Base-by-base conservation (phyloP, 352 stramenopile genomes). In the Phytopythium litorale region DNA sequence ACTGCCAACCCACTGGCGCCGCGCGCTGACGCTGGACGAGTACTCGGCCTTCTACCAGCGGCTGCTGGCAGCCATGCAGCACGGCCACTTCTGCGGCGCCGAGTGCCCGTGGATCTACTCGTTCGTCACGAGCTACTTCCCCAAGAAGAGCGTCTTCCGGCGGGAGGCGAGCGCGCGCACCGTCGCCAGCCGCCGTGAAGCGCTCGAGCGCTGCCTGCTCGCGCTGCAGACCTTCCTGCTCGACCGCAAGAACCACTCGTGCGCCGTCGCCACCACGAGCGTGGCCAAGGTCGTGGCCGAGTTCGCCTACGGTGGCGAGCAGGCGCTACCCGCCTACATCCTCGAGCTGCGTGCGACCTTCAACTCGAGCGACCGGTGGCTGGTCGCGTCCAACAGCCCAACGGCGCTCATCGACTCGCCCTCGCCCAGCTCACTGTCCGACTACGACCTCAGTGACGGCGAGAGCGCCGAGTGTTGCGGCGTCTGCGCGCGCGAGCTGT, bases 61-160 rank as follows among this genome's bases (percentile, higher is more conserved):
- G 3, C 66, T 73, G 55, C 15, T 50, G 11, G 23, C 59, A n/a
- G 58, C 62, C 21, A 45, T 76, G 43, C 66, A 73, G 25, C 69
- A 73, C 52, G 69, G 69, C 7, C 69, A 76, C 56, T 76, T 76
- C 45, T 76, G 69, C 63, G 63, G 49, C 52, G 69, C 62, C 6
- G 60, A 49, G 1, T 76, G 69, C 48, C 63, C 63, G 13, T 76
- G 62, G 66, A 61, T 73, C 40, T 76, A 64, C 42, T 71, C 66
- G 40, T 66, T 76, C 37, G 37, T 76, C 8, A 58, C 51, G 4
- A 71, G 63, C 28, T 55, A 71, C 32, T 76, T 76, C 56, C 70
- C 70, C 21, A 73, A 68, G 45, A 68, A 68, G 28, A 62, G 65
- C 53, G 49, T 76, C 62, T 71, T 76, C 63, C 60, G 68, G 60